Evolutionary conservation across 192 early-diverging fungal species (phyloP).

Genomic region (Phlyctochytrium bullatum): DNA sequence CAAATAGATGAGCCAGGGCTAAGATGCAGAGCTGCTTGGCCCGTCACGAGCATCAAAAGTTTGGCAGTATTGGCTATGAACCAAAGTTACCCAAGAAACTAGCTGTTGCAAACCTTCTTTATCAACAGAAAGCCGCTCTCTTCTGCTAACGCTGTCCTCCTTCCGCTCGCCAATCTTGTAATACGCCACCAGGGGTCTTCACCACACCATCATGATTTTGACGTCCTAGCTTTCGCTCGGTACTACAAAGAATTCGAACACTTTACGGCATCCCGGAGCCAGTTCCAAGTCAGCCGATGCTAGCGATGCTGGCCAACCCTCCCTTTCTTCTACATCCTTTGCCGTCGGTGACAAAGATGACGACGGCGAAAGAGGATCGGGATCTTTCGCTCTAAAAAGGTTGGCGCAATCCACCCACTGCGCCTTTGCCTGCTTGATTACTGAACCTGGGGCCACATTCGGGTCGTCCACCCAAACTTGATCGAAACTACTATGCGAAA

Average conservation of each 20-base stretch:
- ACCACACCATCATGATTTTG: constrained; percentile 47
- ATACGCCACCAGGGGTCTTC: constrained; percentile 8
- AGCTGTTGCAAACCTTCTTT: not conserved
- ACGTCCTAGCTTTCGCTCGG: constrained; percentile 57
- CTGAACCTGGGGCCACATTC: not conserved
- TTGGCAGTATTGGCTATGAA: too few species aligned
- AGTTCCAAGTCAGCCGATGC: constrained; percentile 49
- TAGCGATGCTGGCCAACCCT: constrained; percentile 38
- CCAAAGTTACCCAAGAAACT: too few species aligned
- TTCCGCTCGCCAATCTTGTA: constrained; percentile 37
- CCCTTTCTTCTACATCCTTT: constrained; percentile 11
- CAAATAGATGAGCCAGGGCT: too few species aligned
- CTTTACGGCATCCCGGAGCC: constrained; percentile 44
- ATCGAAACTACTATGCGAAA: constrained; percentile 59
- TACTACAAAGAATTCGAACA: constrained; percentile 56
- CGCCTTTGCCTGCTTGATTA: not conserved
- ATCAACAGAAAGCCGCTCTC: constrained; percentile 31
- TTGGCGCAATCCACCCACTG: constrained; percentile 20
- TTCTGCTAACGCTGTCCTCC: constrained; percentile 19
- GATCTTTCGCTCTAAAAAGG: constrained; percentile 5
- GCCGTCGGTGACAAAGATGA: constrained; percentile 2
- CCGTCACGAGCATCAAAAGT: too few species aligned
- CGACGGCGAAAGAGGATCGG: not conserved
- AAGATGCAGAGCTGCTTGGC: too few species aligned
- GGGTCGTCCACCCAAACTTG: constrained; percentile 39